These are phyloP conservation scores for Dimocarpus longan DNA, from an alignment of 345 rosid genomes.

Conservation along the genomic window DNA sequence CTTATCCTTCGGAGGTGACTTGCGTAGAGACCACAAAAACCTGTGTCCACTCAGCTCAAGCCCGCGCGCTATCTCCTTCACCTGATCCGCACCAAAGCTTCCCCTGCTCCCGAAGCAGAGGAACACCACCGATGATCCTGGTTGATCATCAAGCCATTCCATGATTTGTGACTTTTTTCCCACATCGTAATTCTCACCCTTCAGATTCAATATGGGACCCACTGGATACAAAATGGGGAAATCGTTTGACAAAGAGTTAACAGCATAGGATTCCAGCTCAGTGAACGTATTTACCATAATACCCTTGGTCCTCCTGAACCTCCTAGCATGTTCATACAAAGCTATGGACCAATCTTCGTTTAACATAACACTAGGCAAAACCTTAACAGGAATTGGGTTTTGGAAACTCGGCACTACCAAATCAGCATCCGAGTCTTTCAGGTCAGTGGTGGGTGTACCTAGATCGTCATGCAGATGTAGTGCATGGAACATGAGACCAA, in stretches of 20 bases:
- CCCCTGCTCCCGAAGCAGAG: conserved; percentile 70
- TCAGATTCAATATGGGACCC: conserved; percentile 51
- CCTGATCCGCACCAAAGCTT: no score
- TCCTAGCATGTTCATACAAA: conserved; percentile 19
- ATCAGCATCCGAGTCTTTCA: conserved; percentile 38
- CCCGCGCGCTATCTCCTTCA: no score
- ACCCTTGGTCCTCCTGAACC: no score
- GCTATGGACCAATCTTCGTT: no score
- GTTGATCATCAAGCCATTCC: conserved; percentile 53
- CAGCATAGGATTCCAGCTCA: conserved; percentile 30
- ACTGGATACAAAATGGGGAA: conserved; percentile 39
- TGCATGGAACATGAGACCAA: conserved; percentile 25
- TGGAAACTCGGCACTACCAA: conserved; percentile 33
- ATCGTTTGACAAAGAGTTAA: conserved; percentile 17
- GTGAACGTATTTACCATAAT: no score
- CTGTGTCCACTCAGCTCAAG: no score
- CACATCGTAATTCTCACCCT: conserved; percentile 14
- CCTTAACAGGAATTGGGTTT: conserved; percentile 37
- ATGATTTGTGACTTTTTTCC: conserved; percentile 25
- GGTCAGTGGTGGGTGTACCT: conserved; percentile 22
- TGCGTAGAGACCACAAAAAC: conserved; percentile 50
- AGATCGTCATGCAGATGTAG: conserved; percentile 29
- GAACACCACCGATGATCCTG: conserved; percentile 53
- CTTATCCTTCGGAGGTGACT: conserved; percentile 14
- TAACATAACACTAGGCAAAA: no score